A percentile compares a stretch with the other conserved stretches of the same genome.
Evolutionary conservation across 2,329 filamentous ascomycete species (phyloP).

Genomic region (Dendrostoma leiphaemia): DNA sequence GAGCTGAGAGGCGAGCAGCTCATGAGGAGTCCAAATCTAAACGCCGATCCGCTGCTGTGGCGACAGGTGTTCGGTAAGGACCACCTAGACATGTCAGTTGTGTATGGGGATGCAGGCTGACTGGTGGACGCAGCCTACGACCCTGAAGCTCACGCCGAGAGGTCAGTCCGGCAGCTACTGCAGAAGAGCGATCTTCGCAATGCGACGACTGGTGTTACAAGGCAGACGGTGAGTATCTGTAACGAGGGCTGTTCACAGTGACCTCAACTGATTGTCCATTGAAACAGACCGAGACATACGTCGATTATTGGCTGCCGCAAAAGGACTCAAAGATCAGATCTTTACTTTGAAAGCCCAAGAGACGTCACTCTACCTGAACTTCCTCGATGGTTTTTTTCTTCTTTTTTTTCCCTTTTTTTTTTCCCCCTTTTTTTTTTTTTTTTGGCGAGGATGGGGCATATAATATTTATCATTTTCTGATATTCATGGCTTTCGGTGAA

Average conservation of each 20-base stretch:
- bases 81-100: background rate
- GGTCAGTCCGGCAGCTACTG: background rate
- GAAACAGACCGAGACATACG: background rate
- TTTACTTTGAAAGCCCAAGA: background rate
- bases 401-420: too few species aligned
- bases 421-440: too few species aligned
- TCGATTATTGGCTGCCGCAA: conserved; percentile 2
- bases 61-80: background rate
- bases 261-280: background rate
- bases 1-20: background rate
- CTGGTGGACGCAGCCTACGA: background rate
- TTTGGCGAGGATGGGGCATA: too few species aligned
- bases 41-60: background rate
- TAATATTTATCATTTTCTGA: too few species aligned
- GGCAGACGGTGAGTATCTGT: background rate
- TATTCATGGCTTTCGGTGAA: too few species aligned
- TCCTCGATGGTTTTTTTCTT: too few species aligned
- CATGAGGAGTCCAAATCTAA: conserved; percentile 11
- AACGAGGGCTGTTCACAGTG: too few species aligned
- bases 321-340: background rate
- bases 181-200: background rate
- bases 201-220: background rate
- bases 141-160: background rate
- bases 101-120: background rate
- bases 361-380: too few species aligned